Base-by-base conservation (phyloP, 176 grass and related monocot genomes). In the Saccharum spontaneum region DNA sequence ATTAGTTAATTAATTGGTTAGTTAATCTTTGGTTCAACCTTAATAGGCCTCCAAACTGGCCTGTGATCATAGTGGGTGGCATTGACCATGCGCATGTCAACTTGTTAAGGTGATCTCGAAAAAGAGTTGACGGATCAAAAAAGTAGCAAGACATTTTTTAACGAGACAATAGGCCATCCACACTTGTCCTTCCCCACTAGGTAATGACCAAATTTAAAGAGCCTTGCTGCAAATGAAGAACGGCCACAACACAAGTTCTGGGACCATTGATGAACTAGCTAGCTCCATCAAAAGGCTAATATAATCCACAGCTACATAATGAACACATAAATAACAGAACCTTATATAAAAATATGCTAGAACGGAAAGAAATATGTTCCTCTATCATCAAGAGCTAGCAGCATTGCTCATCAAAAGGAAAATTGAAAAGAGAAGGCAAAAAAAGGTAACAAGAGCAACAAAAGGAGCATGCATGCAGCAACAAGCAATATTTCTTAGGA, bases 61-160 rank as follows among this genome's bases (percentile, higher is more conserved):
- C 18, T 79, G 78, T 44, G 48, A 87, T 67, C 60, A 18, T 79
- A 79, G 81, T 88, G 55, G 81, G 87, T 79, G 67, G 81, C 81
- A 84, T 84, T 88, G 81, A 88, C 87, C 55, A 20, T 13, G 3
- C 28, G 63, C 30, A 23, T 54, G 71, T 49, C 71, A 73, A 13
- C 9, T 61, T 61, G 49, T 71, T 57, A 71, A 41, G 12, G 54
- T 12, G 8, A 71, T 3, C 7, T 4, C 4, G 2, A 3, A 79
- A 76, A 82, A 28, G 63, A 57, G 48, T 71, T 88, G 49, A 82
- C 50, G 10, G 40, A 44, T 62, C 38, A 37, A 9, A 36, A 48
- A 18, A 43, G 20, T 36, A 49, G 14, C 10, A 39, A 28, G 30
- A 64, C 12, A 46, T 1, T 2, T 68, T 37, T 65, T 16, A 4